phyloP scores from a whole-genome alignment of 257 asterid species.

The Solanum clarkiae region DNA sequence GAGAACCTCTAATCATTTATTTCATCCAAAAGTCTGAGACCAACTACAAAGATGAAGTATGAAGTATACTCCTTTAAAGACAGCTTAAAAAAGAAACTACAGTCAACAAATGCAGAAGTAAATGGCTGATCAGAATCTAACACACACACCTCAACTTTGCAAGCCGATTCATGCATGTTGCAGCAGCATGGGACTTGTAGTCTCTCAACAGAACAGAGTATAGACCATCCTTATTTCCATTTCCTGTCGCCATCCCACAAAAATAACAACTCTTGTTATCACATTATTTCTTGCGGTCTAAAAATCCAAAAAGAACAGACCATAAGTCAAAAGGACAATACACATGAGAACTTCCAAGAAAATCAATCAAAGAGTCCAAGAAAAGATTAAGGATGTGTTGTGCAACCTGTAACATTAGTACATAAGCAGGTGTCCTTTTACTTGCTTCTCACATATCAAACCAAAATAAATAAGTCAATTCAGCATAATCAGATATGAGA shows the following conservation, averaged over 20 bases:
- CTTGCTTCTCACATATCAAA: too few species aligned
- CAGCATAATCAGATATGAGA: too few species aligned
- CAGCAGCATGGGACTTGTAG: slow-evolving; percentile 78
- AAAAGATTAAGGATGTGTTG: too few species aligned
- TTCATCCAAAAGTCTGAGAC: background rate
- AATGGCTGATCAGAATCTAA: background rate
- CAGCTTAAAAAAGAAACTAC: too few species aligned
- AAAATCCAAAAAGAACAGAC: too few species aligned
- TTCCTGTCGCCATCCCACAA: slow-evolving; percentile 44
- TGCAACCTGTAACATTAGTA: too few species aligned
- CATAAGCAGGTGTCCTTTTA: too few species aligned
- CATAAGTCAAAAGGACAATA: too few species aligned
- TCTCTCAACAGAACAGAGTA: slow-evolving; percentile 93
- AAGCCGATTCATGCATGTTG: slow-evolving; percentile 92
- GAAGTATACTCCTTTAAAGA: background rate
- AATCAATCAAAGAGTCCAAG: too few species aligned
- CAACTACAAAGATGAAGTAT: background rate
- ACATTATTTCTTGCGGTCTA: background rate
- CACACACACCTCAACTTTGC: slow-evolving; percentile 77
- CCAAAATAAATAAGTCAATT: too few species aligned
- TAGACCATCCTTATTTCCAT: slow-evolving; percentile 92
- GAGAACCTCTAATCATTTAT: background rate
- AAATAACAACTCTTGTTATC: background rate
- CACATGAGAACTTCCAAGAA: too few species aligned
- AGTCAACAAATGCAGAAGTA: background rate